phyloP scores from a whole-genome alignment of 148 eudicot species.

The Pharnaceum exiguum region DNA sequence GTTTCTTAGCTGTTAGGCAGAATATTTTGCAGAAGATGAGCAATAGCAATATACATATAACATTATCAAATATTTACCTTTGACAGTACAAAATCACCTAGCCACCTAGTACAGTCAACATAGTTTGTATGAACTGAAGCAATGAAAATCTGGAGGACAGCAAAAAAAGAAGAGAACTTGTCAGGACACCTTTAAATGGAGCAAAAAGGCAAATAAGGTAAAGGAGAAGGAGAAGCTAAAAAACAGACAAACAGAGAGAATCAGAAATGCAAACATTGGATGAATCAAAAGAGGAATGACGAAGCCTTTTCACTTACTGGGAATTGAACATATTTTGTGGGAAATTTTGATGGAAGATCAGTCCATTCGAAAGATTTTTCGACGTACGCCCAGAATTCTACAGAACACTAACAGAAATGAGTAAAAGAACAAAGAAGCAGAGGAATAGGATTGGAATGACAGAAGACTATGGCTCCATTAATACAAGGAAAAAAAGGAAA shows the following conservation, averaged over 20 bases:
- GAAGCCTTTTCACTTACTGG: constrained; percentile 49
- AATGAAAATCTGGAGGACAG: constrained; percentile 63
- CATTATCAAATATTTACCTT: constrained; percentile 72
- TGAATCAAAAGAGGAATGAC: background rate
- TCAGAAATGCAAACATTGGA: background rate
- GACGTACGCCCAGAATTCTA: constrained; percentile 96
- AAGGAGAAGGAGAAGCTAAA: background rate
- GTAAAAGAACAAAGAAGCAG: background rate
- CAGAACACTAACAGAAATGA: constrained; percentile 16
- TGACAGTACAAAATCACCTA: constrained; percentile 92
- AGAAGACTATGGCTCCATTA: too few relatives aligned
- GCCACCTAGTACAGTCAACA: constrained; percentile 97
- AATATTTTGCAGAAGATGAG: background rate
- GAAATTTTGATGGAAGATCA: constrained; percentile 93
- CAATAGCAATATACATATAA: too few relatives aligned
- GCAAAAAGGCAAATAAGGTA: background rate
- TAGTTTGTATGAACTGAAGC: constrained; percentile 92
- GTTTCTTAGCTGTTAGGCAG: background rate
- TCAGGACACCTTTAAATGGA: too few relatives aligned
- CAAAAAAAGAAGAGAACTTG: too few relatives aligned
- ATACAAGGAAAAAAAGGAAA: too few relatives aligned
- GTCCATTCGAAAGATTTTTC: constrained; percentile 97
- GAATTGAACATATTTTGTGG: constrained; percentile 96
- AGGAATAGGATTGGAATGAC: background rate
- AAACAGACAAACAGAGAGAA: background rate